Evolutionary conservation across 2,329 filamentous ascomycete genomes (phyloP), one percentile per base, ranked within the genome.

Genomic region (Pezizomycotina sp.): DNA sequence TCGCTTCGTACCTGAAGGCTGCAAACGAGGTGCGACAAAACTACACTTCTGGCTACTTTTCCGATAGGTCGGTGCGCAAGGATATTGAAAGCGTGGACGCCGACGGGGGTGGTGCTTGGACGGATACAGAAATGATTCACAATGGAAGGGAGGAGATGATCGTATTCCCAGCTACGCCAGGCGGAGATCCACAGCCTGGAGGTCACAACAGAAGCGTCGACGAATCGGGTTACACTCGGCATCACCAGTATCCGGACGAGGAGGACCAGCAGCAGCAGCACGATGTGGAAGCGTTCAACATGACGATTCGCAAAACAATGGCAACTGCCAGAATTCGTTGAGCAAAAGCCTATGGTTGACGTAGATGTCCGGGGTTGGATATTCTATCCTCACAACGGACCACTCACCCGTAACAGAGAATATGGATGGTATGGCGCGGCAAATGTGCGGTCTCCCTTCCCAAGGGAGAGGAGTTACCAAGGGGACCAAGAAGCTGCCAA

Each of bases 351-450:
- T 0, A 64, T 93, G 3, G 79, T 93, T 1, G 86, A 95, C 53
- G 81, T 95, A 4, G 86, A 98, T 55, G 81, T 98, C 15, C 69
- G 86, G 48, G 89, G 89, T 9, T 98, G 91, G 89, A 70, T 95
- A 33, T 98, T 92, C n/a, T 56, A 72, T 74, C 24, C 86, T 86
- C 12, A 80, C 86, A 51, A 47, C 47, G n/a, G 68, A 67, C 47
- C 83, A 81, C 3, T 74, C 93, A 68, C 86, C 71, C 16, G 48
- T 82, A 82, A 52, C 91, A 93, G 52, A 70, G 89, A 23, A 64
- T 95, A 43, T 64, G 93, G 50, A 72, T 98, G 35, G 81, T 1
- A 64, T 95, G 15, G 86, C 86, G 9, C 69, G 84, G 34, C 77
- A 89, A 51, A 61, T 98, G 26, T 92, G 83, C 49, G 89, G 89